These are phyloP conservation scores for Primulina huaijiensis DNA, from an alignment of 257 asterid species.

Conservation along the genomic window DNA sequence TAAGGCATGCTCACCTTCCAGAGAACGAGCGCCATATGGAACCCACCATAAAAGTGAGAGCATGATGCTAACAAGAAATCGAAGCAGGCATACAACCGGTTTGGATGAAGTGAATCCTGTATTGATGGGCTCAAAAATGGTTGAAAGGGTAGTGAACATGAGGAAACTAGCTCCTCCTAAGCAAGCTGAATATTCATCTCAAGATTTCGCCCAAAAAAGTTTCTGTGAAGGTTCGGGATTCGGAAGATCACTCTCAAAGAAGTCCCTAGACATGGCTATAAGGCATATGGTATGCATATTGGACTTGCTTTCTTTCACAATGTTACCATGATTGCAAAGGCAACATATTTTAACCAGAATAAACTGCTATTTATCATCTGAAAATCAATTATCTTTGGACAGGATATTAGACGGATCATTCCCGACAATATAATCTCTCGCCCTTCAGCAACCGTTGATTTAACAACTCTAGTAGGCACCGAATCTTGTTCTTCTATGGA, in stretches of 20 bases:
- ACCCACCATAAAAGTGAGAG: constrained; percentile 30
- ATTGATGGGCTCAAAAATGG: constrained; percentile 76
- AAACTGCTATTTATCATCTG: background rate
- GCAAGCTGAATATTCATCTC: constrained; percentile 36
- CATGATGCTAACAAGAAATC: constrained; percentile 39
- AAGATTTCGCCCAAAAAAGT: constrained; percentile 42
- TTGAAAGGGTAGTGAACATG: constrained; percentile 85
- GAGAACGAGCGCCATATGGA: constrained; percentile 32
- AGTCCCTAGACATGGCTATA: constrained; percentile 86
- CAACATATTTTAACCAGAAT: background rate
- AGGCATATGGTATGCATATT: constrained; percentile 71
- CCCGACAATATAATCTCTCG: background rate
- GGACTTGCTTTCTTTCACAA: background rate
- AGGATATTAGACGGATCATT: background rate
- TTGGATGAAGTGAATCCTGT: constrained; percentile 75
- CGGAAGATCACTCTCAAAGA: constrained; percentile 76
- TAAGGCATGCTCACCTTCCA: constrained; percentile 63
- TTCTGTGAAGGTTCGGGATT: constrained; percentile 59
- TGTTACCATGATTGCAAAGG: background rate
- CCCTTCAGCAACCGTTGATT: background rate
- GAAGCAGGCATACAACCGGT: constrained; percentile 35
- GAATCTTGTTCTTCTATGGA: constrained; percentile 30
- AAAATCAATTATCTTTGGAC: background rate
- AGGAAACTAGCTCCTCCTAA: constrained; percentile 89
- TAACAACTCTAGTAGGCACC: constrained; percentile 10